Evolutionary conservation across 805 yeast species (phyloP).

Genomic region (Scheffersomyces stipitis): DNA sequence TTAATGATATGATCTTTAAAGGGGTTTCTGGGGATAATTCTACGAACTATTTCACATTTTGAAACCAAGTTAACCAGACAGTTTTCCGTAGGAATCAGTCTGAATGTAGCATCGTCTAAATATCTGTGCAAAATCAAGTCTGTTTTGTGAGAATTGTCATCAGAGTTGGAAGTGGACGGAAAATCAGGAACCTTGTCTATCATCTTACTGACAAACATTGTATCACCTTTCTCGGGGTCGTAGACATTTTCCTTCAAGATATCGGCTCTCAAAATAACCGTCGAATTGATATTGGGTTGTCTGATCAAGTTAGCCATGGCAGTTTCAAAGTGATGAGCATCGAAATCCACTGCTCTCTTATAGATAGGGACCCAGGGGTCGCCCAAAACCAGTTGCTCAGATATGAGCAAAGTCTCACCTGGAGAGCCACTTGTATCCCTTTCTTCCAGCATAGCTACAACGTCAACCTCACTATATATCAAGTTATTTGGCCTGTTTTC

Average conservation of each 20-base stretch:
- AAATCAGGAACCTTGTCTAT: constrained; percentile 32
- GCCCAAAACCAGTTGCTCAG: constrained; percentile 48
- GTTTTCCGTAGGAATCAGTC: constrained; percentile 25
- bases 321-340: constrained; percentile 55
- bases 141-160: constrained; percentile 15
- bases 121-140: constrained; percentile 29
- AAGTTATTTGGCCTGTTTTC: too few relatives aligned
- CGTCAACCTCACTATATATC: too few relatives aligned
- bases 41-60: constrained; percentile 61
- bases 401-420: neutral
- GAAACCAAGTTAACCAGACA: constrained; percentile 26
- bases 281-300: constrained; percentile 89
- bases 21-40: constrained; percentile 91
- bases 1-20: constrained; percentile 78
- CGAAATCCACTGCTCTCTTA: constrained; percentile 48
- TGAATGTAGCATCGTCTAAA: constrained; percentile 31
- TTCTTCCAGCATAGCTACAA: too few relatives aligned
- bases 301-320: constrained; percentile 80
- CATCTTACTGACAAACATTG: constrained; percentile 25
- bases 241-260: constrained; percentile 55
- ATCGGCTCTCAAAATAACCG: constrained; percentile 88
- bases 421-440: too few relatives aligned
- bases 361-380: constrained; percentile 63
- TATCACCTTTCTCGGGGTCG: constrained; percentile 31
- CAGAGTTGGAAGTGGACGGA: constrained; percentile 21